Base-by-base conservation (phyloP, 2,329 filamentous ascomycete genomes). In the Penicillium nordicum region DNA sequence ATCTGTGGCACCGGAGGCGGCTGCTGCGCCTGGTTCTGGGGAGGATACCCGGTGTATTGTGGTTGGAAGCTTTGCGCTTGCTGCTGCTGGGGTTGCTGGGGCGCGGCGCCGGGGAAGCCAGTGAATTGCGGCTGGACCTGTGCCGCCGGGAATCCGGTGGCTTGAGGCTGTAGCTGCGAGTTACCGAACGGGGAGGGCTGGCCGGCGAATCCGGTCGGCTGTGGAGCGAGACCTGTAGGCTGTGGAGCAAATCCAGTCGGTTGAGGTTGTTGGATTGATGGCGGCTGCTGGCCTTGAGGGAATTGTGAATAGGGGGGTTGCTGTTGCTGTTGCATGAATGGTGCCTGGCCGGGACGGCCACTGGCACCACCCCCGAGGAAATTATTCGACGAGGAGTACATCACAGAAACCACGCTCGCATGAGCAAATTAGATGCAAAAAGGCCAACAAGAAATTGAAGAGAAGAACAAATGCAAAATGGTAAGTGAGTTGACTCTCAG, bases 371-470 rank as follows among this genome's bases (percentile, higher is more conserved):
- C 88, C 76, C 91, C 91, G 69, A 96, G 78, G 76, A 88, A 97
- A 63, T 89, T 87, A 80, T 89, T 95, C 64, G 90, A 89, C 74
- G 88, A 90, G 64, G 91, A 94, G 79, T 90, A 97, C 93, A 97
- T 97, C 76, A 72, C 64, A 58, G 58, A 63, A 54, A 49, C 48
- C 54, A 58, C 58, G 58, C 57, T 65, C 50, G 63, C 68, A 72
- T 71, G 59, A 57, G 63, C 55, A 62, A 51, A 66, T 61, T 36
- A 58, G 53, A 65, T 62, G 54, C 58, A 60, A 43, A 55, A 55
- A 49, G 54, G 54, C 49, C 57, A 57, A 62, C 32, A 57, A 57
- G 56, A 52, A 61, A 63, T 53, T 55, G 63, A 65, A 52, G 51
- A 64, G 63, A 58, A 63, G 60, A 62, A 65, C 63, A 57, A 65